Evolutionary conservation across 2,329 filamentous ascomycete species (phyloP).

Genomic region (Verticillium klebahnii): DNA sequence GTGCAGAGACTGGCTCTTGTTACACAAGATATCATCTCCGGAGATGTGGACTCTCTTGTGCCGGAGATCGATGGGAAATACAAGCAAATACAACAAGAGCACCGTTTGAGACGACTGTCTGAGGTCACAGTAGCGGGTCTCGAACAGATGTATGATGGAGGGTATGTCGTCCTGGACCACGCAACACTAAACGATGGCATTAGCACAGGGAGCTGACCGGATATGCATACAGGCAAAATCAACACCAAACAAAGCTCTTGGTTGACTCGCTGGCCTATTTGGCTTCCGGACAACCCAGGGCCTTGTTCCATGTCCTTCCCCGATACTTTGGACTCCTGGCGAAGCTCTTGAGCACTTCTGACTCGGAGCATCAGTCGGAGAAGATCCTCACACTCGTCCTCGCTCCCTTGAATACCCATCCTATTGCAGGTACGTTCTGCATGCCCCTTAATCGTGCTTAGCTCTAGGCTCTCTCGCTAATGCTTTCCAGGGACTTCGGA

Average conservation of each 20-base stretch:
- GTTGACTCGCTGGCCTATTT: slow-evolving; percentile 31
- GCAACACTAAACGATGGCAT: background rate
- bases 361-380: slow-evolving; percentile 8
- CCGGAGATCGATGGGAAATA: slow-evolving; percentile 3
- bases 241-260: slow-evolving; percentile 22
- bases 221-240: slow-evolving; percentile 9
- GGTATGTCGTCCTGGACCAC: background rate
- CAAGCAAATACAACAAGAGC: slow-evolving; percentile 2
- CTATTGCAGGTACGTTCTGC: background rate
- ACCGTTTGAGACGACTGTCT: background rate
- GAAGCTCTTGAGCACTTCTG: slow-evolving; percentile 20
- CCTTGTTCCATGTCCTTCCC: slow-evolving; percentile 20
- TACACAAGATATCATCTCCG: slow-evolving; percentile 26
- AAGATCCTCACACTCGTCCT: slow-evolving; percentile 15
- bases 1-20: slow-evolving; percentile 41
- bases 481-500: background rate
- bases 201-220: background rate
- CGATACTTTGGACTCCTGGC: slow-evolving; percentile 37
- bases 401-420: slow-evolving; percentile 11
- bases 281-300: slow-evolving; percentile 19
- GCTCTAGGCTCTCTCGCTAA: background rate
- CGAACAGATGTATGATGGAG: background rate
- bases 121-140: background rate
- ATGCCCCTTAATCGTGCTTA: background rate
- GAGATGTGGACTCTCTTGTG: background rate